phyloP scores from a whole-genome alignment of 805 yeast genomes.

The Yamadazyma paraphyllophila region DNA sequence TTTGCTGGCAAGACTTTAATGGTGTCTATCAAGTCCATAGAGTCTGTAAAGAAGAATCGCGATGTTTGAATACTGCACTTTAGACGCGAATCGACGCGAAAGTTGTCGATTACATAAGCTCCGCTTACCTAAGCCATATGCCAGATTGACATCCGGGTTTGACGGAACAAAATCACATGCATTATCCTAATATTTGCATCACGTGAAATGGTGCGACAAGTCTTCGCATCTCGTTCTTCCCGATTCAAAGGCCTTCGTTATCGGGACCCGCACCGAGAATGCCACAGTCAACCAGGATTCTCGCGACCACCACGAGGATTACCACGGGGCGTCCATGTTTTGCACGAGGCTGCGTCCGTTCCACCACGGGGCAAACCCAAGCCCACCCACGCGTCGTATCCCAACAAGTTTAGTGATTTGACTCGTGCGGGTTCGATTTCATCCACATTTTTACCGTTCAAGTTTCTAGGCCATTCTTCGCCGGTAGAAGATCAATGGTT shows the following conservation, averaged over 20 bases:
- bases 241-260: not conserved
- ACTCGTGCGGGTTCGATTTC: too few species aligned
- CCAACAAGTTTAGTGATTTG: too few species aligned
- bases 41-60: not conserved
- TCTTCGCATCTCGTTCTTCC: not conserved
- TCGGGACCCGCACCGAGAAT: not conserved
- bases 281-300: not conserved
- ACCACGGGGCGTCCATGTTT: too few species aligned
- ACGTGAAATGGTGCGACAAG: constrained; percentile 4
- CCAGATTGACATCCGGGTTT: not conserved
- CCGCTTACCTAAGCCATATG: too few species aligned
- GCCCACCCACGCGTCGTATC: too few species aligned
- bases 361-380: too few species aligned
- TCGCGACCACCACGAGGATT: not conserved
- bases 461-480: too few species aligned
- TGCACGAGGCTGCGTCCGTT: too few species aligned
- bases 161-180: constrained; percentile 3
- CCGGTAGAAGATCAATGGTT: too few species aligned
- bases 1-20: constrained; percentile 15
- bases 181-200: not conserved
- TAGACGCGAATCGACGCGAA: constrained; percentile 1
- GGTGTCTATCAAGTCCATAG: constrained; percentile 23
- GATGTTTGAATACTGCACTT: not conserved
- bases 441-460: too few species aligned
- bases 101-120: not conserved